Percentiles rank a stretch among this genome's conserved stretches.
These are phyloP conservation scores for Fusarium sublunatum DNA, from an alignment of 2,329 filamentous ascomycete species.

Conservation along the genomic window DNA sequence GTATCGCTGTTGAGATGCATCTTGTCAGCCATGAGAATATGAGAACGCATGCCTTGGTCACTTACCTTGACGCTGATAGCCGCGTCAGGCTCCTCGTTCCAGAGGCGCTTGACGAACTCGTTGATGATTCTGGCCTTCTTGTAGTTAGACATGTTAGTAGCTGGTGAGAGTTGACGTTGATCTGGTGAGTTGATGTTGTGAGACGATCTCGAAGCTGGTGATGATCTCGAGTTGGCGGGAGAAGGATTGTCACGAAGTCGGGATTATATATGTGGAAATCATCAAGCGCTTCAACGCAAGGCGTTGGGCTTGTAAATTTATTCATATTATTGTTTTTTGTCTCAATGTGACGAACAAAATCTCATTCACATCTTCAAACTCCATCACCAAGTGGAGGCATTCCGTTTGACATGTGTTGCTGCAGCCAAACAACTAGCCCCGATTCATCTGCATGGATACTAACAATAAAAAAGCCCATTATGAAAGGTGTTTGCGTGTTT, in stretches of 20 bases:
- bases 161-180: background rate
- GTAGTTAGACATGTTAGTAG: slow-evolving; percentile 6
- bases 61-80: slow-evolving; percentile 18
- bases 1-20: slow-evolving; percentile 14
- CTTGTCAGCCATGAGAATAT: background rate
- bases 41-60: background rate
- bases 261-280: background rate
- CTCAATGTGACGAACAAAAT: background rate
- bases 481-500: background rate
- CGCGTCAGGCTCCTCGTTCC: background rate
- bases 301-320: background rate
- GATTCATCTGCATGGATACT: background rate
- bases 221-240: slow-evolving; percentile 4
- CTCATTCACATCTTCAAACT: background rate
- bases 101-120: slow-evolving; percentile 18
- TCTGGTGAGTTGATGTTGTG: background rate
- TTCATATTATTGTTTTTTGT: background rate
- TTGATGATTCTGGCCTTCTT: slow-evolving; percentile 2
- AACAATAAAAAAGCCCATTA: background rate
- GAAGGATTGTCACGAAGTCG: background rate
- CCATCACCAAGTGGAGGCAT: background rate
- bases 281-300: background rate
- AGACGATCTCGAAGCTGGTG: slow-evolving; percentile 1
- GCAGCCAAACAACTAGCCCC: background rate
- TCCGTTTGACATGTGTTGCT: background rate